A percentile compares a stretch with the other conserved stretches of the same genome.
phyloP scores from a whole-genome alignment of 768 basidiomycete genomes.

The Clavulina sp. region DNA sequence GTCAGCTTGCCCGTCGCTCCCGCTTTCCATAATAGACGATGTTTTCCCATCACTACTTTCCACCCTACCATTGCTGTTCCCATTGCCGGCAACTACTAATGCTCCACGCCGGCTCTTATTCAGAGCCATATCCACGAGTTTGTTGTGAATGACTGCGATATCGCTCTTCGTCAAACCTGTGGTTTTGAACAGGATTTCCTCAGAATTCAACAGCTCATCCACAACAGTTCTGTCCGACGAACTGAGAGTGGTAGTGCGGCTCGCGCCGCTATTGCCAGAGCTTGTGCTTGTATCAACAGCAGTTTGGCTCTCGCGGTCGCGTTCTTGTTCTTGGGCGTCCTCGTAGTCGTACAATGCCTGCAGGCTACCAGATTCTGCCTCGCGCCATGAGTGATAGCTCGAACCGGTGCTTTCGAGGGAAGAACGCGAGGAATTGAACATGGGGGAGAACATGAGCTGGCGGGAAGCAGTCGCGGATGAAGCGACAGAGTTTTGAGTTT shows the following conservation, averaged over 20 bases:
- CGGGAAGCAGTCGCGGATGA: constrained; percentile 4
- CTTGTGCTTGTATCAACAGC: constrained; percentile 1
- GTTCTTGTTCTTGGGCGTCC: constrained; percentile 20
- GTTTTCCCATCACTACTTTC: too few species aligned
- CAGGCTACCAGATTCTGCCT: constrained; percentile 24
- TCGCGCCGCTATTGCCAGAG: too few species aligned
- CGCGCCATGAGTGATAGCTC: constrained; percentile 72
- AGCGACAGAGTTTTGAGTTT: not conserved
- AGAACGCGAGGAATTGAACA: constrained; percentile 58
- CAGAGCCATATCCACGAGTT: constrained; percentile 44
- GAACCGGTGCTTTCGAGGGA: constrained; percentile 69
- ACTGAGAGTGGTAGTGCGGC: constrained; percentile 1
- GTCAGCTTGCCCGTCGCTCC: too few species aligned
- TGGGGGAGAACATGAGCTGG: constrained; percentile 42
- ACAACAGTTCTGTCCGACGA: too few species aligned
- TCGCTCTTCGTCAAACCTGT: constrained; percentile 55
- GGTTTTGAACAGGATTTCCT: constrained; percentile 37
- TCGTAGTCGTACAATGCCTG: not conserved
- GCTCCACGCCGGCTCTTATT: too few species aligned
- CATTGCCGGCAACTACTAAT: too few species aligned
- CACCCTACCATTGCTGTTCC: too few species aligned
- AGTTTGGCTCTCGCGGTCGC: constrained; percentile 34
- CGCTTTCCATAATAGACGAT: too few species aligned
- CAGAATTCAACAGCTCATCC: too few species aligned
- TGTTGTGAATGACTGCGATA: constrained; percentile 56